A percentile compares a stretch with the other conserved stretches of the same genome.
These are phyloP conservation scores for Pugionium cornutum DNA, from an alignment of 345 rosid genomes.

Conservation along the genomic window DNA sequence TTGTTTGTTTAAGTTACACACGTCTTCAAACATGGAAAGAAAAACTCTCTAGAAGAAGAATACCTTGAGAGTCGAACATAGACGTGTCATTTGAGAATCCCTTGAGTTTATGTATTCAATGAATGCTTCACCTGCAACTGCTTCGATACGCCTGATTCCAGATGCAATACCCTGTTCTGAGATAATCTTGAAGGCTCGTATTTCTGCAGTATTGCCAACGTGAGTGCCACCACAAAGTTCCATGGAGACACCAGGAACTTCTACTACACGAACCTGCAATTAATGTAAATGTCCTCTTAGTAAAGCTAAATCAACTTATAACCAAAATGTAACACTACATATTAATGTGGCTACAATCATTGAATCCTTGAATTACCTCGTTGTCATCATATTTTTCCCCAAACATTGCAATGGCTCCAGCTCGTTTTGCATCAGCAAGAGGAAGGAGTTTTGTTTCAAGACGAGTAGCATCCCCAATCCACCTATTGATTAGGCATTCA, in stretches of 20 bases:
- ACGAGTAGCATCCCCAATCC: conserved; percentile 77
- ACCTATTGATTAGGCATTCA: conserved; percentile 69
- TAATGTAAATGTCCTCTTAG: background rate
- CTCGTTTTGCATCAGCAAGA: conserved; percentile 70
- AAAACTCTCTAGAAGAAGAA: conserved; percentile 16
- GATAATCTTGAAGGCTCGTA: conserved; percentile 85
- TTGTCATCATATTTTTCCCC: conserved; percentile 90
- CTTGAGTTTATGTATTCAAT: conserved; percentile 76
- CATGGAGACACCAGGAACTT: conserved; percentile 98
- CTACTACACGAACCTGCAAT: conserved; percentile 88
- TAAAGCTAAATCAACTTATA: conserved; percentile 22
- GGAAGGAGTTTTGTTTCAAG: conserved; percentile 88
- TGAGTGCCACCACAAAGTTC: conserved; percentile 99
- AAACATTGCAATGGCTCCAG: conserved; percentile 97
- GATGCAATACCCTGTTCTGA: conserved; percentile 98
- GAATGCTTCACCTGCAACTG: conserved; percentile 95
- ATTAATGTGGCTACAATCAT: conserved; percentile 8
- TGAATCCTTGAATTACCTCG: conserved; percentile 50
- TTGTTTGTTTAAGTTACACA: background rate
- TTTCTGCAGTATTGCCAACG: conserved; percentile 84
- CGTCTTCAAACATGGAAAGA: conserved; percentile 13
- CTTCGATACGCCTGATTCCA: conserved; percentile 90
- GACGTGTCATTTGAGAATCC: conserved; percentile 72
- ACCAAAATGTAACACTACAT: conserved; percentile 2
- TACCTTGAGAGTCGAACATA: conserved; percentile 90